Percentiles rank a stretch among this genome's conserved stretches.
phyloP scores from a whole-genome alignment of 345 rosid species.

The Populus davidiana region DNA sequence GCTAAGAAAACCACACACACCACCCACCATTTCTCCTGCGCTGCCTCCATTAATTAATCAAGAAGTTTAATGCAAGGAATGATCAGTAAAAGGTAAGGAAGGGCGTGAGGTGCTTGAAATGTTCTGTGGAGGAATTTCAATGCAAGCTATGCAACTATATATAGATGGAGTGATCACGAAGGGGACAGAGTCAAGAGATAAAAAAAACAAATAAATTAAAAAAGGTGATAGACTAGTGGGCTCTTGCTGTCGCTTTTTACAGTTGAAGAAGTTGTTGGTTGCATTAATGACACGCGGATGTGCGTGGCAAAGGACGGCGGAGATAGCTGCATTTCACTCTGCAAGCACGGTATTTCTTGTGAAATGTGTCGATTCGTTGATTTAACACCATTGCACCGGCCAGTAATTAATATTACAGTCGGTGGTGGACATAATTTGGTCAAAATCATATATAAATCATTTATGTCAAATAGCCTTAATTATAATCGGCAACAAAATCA shows the following conservation, averaged over 20 bases:
- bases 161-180: conserved; percentile 1
- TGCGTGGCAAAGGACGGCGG: not conserved
- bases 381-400: not conserved
- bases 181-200: not conserved
- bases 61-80: not conserved
- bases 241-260: conserved; percentile 12
- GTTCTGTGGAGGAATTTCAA: not conserved
- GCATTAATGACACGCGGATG: conserved; percentile 38
- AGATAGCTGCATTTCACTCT: not conserved
- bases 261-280: conserved; percentile 23
- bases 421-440: not conserved
- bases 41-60: conserved; percentile 7
- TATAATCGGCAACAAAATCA: not conserved
- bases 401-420: not conserved
- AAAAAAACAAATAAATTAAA: not conserved
- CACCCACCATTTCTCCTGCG: not conserved
- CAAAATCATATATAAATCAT: not conserved
- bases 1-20: not conserved
- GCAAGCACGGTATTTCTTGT: not conserved
- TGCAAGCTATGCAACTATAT: conserved; percentile 21
- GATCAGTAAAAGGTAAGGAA: not conserved
- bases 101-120: not conserved
- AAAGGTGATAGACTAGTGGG: not conserved
- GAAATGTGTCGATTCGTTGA: not conserved
- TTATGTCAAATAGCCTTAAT: not conserved